Evolutionary conservation across 2,329 filamentous ascomycete species (phyloP), one percentile per base, ranked within the genome.

Genomic region (Fusarium sp.): DNA sequence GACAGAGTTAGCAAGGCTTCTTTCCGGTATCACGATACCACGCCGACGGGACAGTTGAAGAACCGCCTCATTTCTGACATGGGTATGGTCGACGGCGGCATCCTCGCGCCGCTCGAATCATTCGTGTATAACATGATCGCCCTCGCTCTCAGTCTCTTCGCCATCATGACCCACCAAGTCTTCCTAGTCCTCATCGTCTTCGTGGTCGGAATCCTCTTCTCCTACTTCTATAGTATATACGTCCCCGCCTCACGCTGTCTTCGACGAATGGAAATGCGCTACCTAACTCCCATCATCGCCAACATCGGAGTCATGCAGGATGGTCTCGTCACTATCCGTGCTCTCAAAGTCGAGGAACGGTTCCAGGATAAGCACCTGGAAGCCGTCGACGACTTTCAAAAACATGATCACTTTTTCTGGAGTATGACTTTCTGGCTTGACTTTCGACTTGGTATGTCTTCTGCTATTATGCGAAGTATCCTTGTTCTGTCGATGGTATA

Each of bases 361-460:
- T 97, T 97, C 75, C 93, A 97, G 75, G 87, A 90, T 66, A 87
- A 90, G 53, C 93, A 97, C 55, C 90, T 98, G 34, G 83, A 86
- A 4, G 93, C 94, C 1, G 93, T 94, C 0, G 94, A 97, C 75
- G 89, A 90, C 20, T 97, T 97, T 76, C 94, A 97, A 78, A 93
- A 93, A 77, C 96, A 97, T 87, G 94, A 98, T 74, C 94, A 98
- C 78, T 97, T 97, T 81, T 97, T 97, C 81, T 97, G 94, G 92
- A 92, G 90, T 62, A 85, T 97, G 45, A 93, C 97, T 71, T 89
- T 89, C 10, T 97, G 94, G 94, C 84, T 97, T 4, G 90, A 90
- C 77, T 93, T 92, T 74, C 89, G 94, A 14, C 95, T 96, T 59
- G 74, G 77, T 54, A 69, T 78, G 43, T 74, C 78, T 8, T 93